phyloP scores from a whole-genome alignment of 306 rosid species.

The Prunus mongolica region DNA sequence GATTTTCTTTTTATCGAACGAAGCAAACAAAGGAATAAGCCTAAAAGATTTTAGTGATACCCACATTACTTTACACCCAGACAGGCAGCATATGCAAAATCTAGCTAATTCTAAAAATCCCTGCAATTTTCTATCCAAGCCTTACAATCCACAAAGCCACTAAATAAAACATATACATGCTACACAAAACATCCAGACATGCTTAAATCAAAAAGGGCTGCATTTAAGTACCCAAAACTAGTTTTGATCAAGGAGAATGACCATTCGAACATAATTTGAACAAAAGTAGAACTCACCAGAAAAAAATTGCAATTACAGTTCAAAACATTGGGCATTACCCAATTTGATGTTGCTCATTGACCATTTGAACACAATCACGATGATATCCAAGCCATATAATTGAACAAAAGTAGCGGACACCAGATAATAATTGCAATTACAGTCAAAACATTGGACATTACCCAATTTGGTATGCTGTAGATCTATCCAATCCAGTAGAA shows the following conservation, averaged over 20 bases:
- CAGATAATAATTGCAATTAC: neutral
- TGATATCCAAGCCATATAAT: neutral
- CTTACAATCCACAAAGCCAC: neutral
- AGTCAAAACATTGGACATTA: constrained; percentile 8
- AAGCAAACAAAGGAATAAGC: neutral
- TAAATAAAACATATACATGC: neutral
- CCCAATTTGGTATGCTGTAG: constrained; percentile 42
- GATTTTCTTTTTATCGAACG: neutral
- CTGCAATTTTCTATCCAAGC: neutral
- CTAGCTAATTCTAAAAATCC: neutral
- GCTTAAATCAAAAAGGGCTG: neutral
- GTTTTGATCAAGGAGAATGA: neutral
- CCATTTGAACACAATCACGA: neutral
- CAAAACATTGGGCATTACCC: too few relatives aligned
- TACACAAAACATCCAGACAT: neutral
- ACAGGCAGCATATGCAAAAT: neutral
- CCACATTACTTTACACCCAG: neutral
- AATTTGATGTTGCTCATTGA: neutral
- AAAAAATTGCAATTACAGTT: too few relatives aligned
- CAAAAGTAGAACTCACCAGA: neutral
- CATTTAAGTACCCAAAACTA: neutral
- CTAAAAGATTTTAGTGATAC: neutral
- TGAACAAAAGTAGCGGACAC: neutral
- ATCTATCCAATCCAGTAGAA: constrained; percentile 39
- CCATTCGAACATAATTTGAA: neutral